Percentiles rank a stretch among this genome's conserved stretches.
Evolutionary conservation across 495 filamentous ascomycete genomes (phyloP).

Genomic region (Coniosporium apollinis): DNA sequence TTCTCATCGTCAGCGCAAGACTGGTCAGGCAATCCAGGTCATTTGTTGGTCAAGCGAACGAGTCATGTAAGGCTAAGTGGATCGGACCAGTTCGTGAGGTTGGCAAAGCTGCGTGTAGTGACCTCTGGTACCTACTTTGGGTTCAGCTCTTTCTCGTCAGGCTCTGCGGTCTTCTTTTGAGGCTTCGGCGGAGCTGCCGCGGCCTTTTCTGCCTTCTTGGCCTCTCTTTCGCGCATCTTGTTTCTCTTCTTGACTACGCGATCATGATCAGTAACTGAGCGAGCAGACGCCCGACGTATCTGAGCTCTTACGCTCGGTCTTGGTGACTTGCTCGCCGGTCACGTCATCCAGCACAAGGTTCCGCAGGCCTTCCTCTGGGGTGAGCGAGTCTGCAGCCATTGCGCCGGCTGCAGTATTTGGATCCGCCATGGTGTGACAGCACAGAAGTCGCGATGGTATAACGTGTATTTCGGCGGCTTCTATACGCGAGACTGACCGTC

Average conservation of each 20-base stretch:
- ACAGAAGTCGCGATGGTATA: too few species aligned
- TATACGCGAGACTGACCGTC: too few species aligned
- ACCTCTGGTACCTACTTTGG: too few species aligned
- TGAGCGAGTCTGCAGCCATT: background rate
- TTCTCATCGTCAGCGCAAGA: too few species aligned
- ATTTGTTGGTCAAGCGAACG: too few species aligned
- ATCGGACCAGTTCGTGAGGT: too few species aligned
- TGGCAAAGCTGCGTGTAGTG: too few species aligned
- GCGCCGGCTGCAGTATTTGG: background rate
- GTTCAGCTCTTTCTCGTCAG: slow-evolving; percentile 61
- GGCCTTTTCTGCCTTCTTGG: slow-evolving; percentile 74
- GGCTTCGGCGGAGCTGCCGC: slow-evolving; percentile 53
- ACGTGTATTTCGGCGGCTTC: too few species aligned
- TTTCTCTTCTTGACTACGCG: slow-evolving; percentile 62
- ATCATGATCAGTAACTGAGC: slow-evolving; percentile 2
- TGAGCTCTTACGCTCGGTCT: slow-evolving; percentile 19
- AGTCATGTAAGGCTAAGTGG: too few species aligned
- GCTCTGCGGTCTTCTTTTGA: slow-evolving; percentile 49
- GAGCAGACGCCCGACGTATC: background rate
- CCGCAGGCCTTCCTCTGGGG: slow-evolving; percentile 1
- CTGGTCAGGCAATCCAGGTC: too few species aligned
- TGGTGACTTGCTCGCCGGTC: slow-evolving; percentile 26
- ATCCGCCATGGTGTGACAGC: too few species aligned
- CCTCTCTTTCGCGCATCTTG: slow-evolving; percentile 75
- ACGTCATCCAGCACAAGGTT: slow-evolving; percentile 21